phyloP scores from a whole-genome alignment of 2,329 filamentous ascomycete genomes.

The Fusarium penzigii region DNA sequence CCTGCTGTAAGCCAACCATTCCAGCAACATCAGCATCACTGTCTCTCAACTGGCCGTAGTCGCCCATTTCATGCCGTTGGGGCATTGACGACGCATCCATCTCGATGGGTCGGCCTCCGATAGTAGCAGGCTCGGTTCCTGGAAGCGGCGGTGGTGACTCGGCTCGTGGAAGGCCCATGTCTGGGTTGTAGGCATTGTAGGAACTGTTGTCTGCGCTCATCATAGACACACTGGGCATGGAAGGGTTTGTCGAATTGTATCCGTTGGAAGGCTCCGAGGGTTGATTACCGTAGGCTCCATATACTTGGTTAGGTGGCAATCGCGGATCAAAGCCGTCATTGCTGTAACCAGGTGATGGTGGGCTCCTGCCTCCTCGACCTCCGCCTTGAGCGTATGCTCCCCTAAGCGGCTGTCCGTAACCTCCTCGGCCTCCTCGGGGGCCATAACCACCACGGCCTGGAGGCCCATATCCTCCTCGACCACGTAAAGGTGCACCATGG shows the following conservation, averaged over 20 bases:
- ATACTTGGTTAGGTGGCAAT: conserved; percentile 39
- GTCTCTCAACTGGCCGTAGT: conserved; percentile 54
- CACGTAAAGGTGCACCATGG: conserved; percentile 43
- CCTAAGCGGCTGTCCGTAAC: conserved; percentile 35
- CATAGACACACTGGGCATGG: conserved; percentile 29
- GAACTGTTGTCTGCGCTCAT: conserved; percentile 27
- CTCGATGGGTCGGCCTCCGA: conserved; percentile 69
- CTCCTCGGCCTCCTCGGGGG: conserved; percentile 38
- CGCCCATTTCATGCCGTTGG: conserved; percentile 43
- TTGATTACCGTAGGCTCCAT: conserved; percentile 40
- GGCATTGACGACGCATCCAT: conserved; percentile 69
- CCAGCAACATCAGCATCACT: conserved; percentile 72
- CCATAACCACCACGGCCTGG: conserved; percentile 46
- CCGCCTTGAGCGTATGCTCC: conserved; percentile 31
- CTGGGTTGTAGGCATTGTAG: conserved; percentile 47
- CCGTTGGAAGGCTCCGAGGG: conserved; percentile 35
- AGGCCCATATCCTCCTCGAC: conserved; percentile 47
- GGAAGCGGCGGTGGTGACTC: conserved; percentile 66
- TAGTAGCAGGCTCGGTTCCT: conserved; percentile 40
- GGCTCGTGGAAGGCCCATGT: conserved; percentile 55
- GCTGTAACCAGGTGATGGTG: conserved; percentile 45
- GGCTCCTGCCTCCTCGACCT: conserved; percentile 35
- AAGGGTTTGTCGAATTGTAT: conserved; percentile 35
- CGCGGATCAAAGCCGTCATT: conserved; percentile 41
- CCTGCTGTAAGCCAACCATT: conserved; percentile 71